These are phyloP conservation scores for Boletus rufocinnamomeus DNA, from an alignment of 768 basidiomycete genomes.

Conservation along the genomic window DNA sequence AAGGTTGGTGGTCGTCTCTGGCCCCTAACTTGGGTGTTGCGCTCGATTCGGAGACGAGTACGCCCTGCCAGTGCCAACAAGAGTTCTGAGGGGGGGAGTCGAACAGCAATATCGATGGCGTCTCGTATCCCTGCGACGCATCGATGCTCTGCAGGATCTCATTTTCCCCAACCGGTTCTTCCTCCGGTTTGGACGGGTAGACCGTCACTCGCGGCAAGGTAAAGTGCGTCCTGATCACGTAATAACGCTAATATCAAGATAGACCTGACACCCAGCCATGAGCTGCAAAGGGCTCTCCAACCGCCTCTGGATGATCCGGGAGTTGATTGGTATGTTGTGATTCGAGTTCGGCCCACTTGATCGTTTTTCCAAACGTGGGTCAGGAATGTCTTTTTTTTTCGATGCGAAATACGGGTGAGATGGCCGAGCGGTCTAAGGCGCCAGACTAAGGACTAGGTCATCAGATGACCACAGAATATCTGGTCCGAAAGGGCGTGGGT, in stretches of 20 bases:
- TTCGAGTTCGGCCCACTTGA: background rate
- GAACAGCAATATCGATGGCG: too few species aligned
- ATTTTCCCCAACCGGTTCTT: too few species aligned
- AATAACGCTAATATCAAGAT: slow-evolving; percentile 29
- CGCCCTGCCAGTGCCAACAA: too few species aligned
- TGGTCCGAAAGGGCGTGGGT: slow-evolving; percentile 45
- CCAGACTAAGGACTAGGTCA: slow-evolving; percentile 53
- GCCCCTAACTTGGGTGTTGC: too few species aligned
- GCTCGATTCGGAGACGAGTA: too few species aligned
- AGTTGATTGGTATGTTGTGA: background rate
- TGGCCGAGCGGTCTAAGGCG: slow-evolving; percentile 66
- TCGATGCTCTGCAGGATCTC: too few species aligned
- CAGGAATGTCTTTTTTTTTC: background rate
- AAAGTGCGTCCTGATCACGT: slow-evolving; percentile 28
- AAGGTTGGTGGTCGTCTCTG: too few species aligned
- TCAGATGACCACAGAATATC: slow-evolving; percentile 31
- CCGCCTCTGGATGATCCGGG: background rate
- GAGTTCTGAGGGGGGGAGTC: slow-evolving; percentile 27
- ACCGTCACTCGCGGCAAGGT: too few species aligned
- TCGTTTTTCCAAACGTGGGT: background rate
- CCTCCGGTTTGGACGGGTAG: too few species aligned
- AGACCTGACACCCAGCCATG: slow-evolving; percentile 24
- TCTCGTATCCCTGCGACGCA: too few species aligned
- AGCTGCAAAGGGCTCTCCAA: background rate
- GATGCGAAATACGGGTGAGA: slow-evolving; percentile 28